Evolutionary conservation across 768 basidiomycete genomes (phyloP).

Genomic region (Boletus sensibilis): DNA sequence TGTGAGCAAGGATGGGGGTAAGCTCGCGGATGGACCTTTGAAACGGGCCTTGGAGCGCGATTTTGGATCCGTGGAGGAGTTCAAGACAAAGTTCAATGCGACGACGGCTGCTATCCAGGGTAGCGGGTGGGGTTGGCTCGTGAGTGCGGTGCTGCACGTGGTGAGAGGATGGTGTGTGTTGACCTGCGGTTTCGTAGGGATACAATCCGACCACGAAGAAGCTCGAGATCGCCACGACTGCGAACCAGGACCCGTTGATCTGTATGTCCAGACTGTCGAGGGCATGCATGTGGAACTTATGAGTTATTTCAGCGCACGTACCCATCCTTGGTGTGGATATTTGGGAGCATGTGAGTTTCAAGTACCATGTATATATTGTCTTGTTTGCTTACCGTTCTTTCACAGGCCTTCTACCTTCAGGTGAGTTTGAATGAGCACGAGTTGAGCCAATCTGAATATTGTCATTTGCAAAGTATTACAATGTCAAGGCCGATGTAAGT

Average conservation of each 20-base stretch:
- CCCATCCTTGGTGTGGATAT: conserved; percentile 97
- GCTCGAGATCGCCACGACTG: conserved; percentile 88
- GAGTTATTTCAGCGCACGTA: conserved; percentile 55
- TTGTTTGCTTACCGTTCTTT: conserved; percentile 6
- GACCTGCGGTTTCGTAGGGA: conserved; percentile 45
- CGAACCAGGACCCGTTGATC: conserved; percentile 94
- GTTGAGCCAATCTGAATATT: conserved; percentile 4
- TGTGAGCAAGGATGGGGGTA: conserved; percentile 55
- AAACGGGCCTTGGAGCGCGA: conserved; percentile 74
- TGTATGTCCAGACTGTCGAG: conserved; percentile 36
- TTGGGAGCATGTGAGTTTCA: conserved; percentile 81
- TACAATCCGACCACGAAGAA: conserved; percentile 63
- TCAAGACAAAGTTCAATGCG: conserved; percentile 86
- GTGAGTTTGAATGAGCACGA: conserved; percentile 1
- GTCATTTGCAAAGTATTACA: conserved; percentile 64
- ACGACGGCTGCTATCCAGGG: conserved; percentile 92
- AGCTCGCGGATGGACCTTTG: conserved; percentile 62
- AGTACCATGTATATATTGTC: conserved; percentile 3
- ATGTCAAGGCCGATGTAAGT: conserved; percentile 91
- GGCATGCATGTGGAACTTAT: conserved; percentile 7
- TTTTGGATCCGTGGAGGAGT: conserved; percentile 83
- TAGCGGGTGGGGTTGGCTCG: conserved; percentile 98
- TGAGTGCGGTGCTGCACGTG: conserved; percentile 31
- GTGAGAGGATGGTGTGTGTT: neutral
- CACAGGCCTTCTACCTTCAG: conserved; percentile 64